phyloP scores from a whole-genome alignment of 2,329 filamentous ascomycete species.

The Bipolaris oryzae region DNA sequence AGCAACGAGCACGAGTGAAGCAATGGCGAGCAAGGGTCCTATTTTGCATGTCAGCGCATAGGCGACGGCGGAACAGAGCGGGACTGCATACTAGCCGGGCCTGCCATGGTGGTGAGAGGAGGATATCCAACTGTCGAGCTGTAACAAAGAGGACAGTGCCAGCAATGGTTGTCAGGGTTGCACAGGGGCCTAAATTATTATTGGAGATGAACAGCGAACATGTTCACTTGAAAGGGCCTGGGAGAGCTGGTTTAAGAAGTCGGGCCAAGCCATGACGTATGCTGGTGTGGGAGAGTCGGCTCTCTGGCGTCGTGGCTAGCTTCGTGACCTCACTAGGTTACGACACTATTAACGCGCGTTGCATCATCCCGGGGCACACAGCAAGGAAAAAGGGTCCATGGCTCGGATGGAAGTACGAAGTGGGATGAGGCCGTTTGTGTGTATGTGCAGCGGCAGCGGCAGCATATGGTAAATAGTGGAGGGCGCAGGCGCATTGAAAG shows the following conservation, averaged over 20 bases:
- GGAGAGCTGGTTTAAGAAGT: slow-evolving; percentile 27
- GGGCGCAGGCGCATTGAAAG: not conserved
- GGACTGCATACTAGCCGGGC: slow-evolving; percentile 22
- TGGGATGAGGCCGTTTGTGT: not conserved
- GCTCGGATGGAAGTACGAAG: slow-evolving; percentile 10
- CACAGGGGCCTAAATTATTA: slow-evolving; percentile 6
- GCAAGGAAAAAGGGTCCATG: slow-evolving; percentile 5
- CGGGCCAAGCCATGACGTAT: slow-evolving; percentile 26
- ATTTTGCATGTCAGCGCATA: slow-evolving; percentile 7
- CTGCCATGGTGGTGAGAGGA: slow-evolving; percentile 16
- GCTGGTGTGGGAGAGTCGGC: slow-evolving; percentile 4
- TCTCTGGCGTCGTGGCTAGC: slow-evolving; percentile 13
- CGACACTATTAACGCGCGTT: slow-evolving; percentile 18
- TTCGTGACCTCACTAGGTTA: slow-evolving; percentile 19
- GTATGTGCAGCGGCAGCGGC: not conserved
- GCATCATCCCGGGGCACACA: slow-evolving; percentile 22
- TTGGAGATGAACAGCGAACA: slow-evolving; percentile 4
- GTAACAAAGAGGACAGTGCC: not conserved
- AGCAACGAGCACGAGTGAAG: slow-evolving; percentile 67
- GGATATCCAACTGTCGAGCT: not conserved
- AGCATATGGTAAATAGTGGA: not conserved
- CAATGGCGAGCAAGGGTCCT: slow-evolving; percentile 63
- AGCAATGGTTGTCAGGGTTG: slow-evolving; percentile 18
- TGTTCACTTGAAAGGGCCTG: not conserved
- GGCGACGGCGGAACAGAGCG: slow-evolving; percentile 4